Conservation (phyloP, 805 yeast genomes). For the Yamadazyma olivae region DNA sequence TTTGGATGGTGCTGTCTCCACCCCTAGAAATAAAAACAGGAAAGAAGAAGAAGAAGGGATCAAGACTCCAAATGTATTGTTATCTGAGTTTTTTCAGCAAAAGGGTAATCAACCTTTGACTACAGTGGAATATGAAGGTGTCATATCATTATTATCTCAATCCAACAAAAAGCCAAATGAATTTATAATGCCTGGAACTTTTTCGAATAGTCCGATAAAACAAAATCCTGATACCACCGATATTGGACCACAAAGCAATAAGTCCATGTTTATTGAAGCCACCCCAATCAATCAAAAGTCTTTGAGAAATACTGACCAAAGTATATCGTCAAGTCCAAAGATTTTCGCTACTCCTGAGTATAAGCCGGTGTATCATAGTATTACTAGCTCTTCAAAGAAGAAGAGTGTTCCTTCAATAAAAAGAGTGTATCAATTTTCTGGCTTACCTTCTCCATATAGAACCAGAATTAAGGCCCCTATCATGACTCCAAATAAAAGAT, state of each 20-base stretch:
- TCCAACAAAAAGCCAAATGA: conserved; percentile 8
- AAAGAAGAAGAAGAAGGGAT: too few species aligned
- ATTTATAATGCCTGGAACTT: conserved; percentile 13
- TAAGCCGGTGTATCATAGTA: conserved; percentile 32
- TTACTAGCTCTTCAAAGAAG: conserved; percentile 6
- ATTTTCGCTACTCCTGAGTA: conserved; percentile 32
- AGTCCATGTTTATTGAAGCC: conserved; percentile 10
- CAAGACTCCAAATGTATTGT: conserved; percentile 45
- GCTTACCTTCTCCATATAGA: conserved; percentile 42
- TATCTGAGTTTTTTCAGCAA: conserved; percentile 66
- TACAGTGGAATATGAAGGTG: conserved; percentile 81
- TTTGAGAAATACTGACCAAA: conserved; percentile 15
- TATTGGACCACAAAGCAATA: background rate
- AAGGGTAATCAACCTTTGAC: conserved; percentile 76
- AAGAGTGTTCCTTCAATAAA: conserved; percentile 30
- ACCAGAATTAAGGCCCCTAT: conserved; percentile 34
- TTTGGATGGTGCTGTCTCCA: too few species aligned
- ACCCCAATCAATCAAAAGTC: conserved; percentile 27
- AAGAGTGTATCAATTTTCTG: conserved; percentile 44
- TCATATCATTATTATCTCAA: conserved; percentile 49
- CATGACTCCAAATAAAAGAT: conserved; percentile 9
- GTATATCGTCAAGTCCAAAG: conserved; percentile 14
- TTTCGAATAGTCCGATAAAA: conserved; percentile 6
- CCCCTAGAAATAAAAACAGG: too few species aligned
- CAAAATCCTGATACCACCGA: background rate